phyloP scores from a whole-genome alignment of 805 yeast genomes.

The Spathaspora girioi region DNA sequence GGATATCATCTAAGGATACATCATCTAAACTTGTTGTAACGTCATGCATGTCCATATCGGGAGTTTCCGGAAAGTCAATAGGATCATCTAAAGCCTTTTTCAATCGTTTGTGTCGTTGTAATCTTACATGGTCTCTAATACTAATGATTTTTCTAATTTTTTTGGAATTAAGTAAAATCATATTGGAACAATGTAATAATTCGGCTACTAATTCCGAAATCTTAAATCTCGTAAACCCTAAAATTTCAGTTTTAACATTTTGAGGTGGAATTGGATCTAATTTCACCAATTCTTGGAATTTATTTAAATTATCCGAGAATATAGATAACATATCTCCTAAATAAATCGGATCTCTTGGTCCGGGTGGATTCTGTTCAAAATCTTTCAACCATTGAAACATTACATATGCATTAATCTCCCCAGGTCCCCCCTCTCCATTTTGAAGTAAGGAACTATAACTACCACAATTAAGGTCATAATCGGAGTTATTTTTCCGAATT shows the following conservation, averaged over 20 bases:
- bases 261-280: constrained; percentile 23
- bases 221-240: constrained; percentile 90
- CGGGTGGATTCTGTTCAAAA: constrained; percentile 85
- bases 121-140: constrained; percentile 66
- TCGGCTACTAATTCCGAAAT: constrained; percentile 93
- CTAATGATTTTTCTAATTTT: constrained; percentile 64
- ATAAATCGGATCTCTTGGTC: constrained; percentile 87
- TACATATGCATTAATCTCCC: constrained; percentile 38
- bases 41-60: constrained; percentile 15
- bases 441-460: constrained; percentile 60
- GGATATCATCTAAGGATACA: constrained; percentile 28
- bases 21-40: constrained; percentile 37
- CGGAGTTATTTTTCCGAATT: constrained; percentile 92
- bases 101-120: constrained; percentile 39
- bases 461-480: constrained; percentile 88
- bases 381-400: constrained; percentile 45
- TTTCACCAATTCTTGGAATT: constrained; percentile 61
- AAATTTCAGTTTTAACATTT: constrained; percentile 34
- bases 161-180: constrained; percentile 82
- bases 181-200: constrained; percentile 93
- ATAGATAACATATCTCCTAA: constrained; percentile 79
- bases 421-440: constrained; percentile 23
- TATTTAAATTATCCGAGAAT: constrained; percentile 71
- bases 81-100: constrained; percentile 34
- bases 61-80: constrained; percentile 23